These are phyloP conservation scores for Zymoseptoria tritici DNA, from an alignment of 2,329 filamentous ascomycete species.

Conservation along the genomic window DNA sequence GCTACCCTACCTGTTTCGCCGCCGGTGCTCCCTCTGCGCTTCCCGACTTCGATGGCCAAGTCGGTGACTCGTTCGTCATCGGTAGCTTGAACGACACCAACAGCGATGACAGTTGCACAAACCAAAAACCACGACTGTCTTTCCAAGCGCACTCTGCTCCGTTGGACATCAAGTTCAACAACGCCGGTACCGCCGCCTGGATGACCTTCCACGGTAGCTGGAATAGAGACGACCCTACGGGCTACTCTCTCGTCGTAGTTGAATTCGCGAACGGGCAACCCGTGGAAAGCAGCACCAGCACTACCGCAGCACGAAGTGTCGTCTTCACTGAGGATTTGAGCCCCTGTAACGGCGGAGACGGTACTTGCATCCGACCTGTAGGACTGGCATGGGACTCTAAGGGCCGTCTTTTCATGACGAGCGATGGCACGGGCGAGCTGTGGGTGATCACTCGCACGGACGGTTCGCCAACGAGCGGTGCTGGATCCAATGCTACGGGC, in stretches of 20 bases:
- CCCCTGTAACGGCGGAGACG: slow-evolving; percentile 41
- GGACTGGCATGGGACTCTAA: slow-evolving; percentile 46
- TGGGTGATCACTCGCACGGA: slow-evolving; percentile 40
- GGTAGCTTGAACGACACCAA: slow-evolving; percentile 41
- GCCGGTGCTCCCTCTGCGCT: slow-evolving; percentile 52
- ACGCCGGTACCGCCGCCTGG: slow-evolving; percentile 52
- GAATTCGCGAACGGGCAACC: slow-evolving; percentile 43
- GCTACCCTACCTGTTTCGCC: slow-evolving; percentile 63
- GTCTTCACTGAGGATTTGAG: slow-evolving; percentile 49
- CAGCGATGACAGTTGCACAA: slow-evolving; percentile 28
- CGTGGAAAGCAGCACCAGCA: slow-evolving; percentile 39
- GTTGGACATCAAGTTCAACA: slow-evolving; percentile 61
- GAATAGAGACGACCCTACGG: slow-evolving; percentile 42
- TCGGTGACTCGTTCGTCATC: slow-evolving; percentile 43
- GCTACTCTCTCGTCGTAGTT: slow-evolving; percentile 45
- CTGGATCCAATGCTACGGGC: slow-evolving; percentile 16
- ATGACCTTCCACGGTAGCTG: slow-evolving; percentile 67
- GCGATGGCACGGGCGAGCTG: slow-evolving; percentile 59
- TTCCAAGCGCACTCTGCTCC: slow-evolving; percentile 64
- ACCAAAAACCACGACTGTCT: slow-evolving; percentile 35
- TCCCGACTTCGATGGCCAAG: slow-evolving; percentile 37
- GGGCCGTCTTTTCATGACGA: slow-evolving; percentile 55
- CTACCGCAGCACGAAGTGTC: slow-evolving; percentile 37
- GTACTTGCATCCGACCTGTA: slow-evolving; percentile 55
- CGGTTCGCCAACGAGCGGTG: slow-evolving; percentile 7